phyloP scores from a whole-genome alignment of 1,284 basidiomycete species.

The Boletus chippewaensis region DNA sequence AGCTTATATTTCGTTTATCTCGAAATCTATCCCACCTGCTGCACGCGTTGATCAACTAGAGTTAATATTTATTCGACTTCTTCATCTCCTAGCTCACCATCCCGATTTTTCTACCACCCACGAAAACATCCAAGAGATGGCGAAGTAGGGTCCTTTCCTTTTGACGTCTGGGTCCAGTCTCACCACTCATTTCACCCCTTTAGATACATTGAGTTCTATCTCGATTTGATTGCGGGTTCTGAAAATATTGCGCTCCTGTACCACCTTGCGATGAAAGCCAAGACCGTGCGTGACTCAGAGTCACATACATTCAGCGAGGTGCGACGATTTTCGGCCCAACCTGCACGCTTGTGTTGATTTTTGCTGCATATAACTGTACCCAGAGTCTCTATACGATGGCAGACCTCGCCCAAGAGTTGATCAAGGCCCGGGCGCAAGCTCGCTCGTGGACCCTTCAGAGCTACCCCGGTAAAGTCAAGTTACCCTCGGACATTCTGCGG shows the following conservation, averaged over 20 bases:
- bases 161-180: background rate
- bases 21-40: slow-evolving; percentile 47
- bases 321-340: slow-evolving; percentile 12
- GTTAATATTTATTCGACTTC: slow-evolving; percentile 74
- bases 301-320: slow-evolving; percentile 66
- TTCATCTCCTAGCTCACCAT: slow-evolving; percentile 89
- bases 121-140: slow-evolving; percentile 64
- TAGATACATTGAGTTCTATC: slow-evolving; percentile 87
- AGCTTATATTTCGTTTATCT: slow-evolving; percentile 47
- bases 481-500: slow-evolving; percentile 80
- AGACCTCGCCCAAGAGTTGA: slow-evolving; percentile 85
- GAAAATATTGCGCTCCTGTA: slow-evolving; percentile 84
- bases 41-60: slow-evolving; percentile 68
- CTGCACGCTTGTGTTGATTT: background rate
- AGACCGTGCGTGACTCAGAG: slow-evolving; percentile 78
- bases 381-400: slow-evolving; percentile 87
- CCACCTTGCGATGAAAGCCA: slow-evolving; percentile 76
- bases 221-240: slow-evolving; percentile 65
- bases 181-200: background rate
- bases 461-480: slow-evolving; percentile 73
- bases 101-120: slow-evolving; percentile 74
- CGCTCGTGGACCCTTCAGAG: slow-evolving; percentile 74
- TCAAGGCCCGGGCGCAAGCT: slow-evolving; percentile 61
- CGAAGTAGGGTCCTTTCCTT: slow-evolving; percentile 46
- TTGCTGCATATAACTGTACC: slow-evolving; percentile 42